Base-by-base conservation (phyloP, 768 basidiomycete genomes). In the Tricholoma saponaceum region DNA sequence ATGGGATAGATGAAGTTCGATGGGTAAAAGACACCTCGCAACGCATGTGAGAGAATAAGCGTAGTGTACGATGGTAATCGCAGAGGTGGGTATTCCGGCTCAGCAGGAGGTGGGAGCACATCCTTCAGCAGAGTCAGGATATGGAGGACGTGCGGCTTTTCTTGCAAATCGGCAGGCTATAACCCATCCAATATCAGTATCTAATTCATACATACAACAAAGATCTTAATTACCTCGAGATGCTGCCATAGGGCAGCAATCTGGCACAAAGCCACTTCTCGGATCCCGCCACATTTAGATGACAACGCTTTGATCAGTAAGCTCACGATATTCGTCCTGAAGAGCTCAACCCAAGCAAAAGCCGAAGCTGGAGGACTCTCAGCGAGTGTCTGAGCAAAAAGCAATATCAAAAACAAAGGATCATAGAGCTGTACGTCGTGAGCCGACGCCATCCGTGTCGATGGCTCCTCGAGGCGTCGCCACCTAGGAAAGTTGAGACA, bases 1-100 rank as follows among this genome's bases (percentile, higher is more conserved):
- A 88, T 74, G 0, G 95, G 93, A 67, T 96, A 98, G 44, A 92
- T 85, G 70, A 93, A 91, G 52, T 89, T 86, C 1, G 90, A 86
- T 0, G 96, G 95, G 60, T 92, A 88, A 72, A 94, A 95, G 32
- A 96, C 78, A 1, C 84, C 85, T 26, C 88, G 81, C 4, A 97
- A 72, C 2, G 92, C 85, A 60, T 98, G 94, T 2, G 87, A 79
- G 53, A 98, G 79, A 62, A 96, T 82, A 16, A 98, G 83, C 2
- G 92, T 86, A 4, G 86, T 82, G 59, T 89, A 88, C 1, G 89
- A 83, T 0, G 95, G 89, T 0, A 97, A 73, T 4, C 91, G 83
- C 8, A 18, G 26, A 50, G 47, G 47, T 30, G 26, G 26, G 2
- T 67, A 73, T 0, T 82, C 74, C 5, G 72, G 66, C 14, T 74